Base-by-base conservation (phyloP, 1,139 yeast genomes). In the Taphrina deformans region DNA sequence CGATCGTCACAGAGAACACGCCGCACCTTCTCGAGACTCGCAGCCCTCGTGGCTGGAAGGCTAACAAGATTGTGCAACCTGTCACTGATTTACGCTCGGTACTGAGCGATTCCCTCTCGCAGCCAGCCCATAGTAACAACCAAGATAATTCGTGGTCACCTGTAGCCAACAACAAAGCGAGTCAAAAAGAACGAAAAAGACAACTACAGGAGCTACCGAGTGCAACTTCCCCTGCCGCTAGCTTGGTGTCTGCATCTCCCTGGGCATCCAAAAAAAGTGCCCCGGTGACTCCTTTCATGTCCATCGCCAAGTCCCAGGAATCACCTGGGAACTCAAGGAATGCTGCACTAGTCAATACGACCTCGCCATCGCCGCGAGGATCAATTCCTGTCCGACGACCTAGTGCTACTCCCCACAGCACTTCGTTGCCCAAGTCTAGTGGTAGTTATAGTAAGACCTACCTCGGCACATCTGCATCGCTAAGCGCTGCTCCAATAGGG, bases 41-140 rank as follows among this genome's bases (percentile, higher is more conserved):
- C n/a, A n/a, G n/a, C n/a, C 48, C 48, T 21, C 48, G 48, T 44
- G 55, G 55, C 14, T 51, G 55, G 55, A 23, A 12, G 3, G 27
- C 44, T 26, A 21, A 31, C 23, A 33, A 16, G 12, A 6, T 31
- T 23, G n/a, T 23, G 44, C 16, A 14, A 3, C 55, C 55, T 10
- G 61, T 44, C 12, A 29, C 45, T 7, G 52, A 55, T 55, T 46
- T 55, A 12, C 51, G 61, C n/a, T 35, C 56, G 35, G 44, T 51
- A 18, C n/a, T 44, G 26, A 44, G 48, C n/a, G 29, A 31, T 29
- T 50, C 55, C 5, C 21, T 23, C 7, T 7, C 48, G n/a, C 48
- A 23, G 21, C 9, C 27, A 44, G 21, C 3, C 21, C 48, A 27
- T 21, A 9, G 10, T 7, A n/a, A 21, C n/a, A 21, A 6, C 27